These are phyloP conservation scores for Sporothrix mexicana DNA, from an alignment of 2,329 filamentous ascomycete species.

Conservation along the genomic window DNA sequence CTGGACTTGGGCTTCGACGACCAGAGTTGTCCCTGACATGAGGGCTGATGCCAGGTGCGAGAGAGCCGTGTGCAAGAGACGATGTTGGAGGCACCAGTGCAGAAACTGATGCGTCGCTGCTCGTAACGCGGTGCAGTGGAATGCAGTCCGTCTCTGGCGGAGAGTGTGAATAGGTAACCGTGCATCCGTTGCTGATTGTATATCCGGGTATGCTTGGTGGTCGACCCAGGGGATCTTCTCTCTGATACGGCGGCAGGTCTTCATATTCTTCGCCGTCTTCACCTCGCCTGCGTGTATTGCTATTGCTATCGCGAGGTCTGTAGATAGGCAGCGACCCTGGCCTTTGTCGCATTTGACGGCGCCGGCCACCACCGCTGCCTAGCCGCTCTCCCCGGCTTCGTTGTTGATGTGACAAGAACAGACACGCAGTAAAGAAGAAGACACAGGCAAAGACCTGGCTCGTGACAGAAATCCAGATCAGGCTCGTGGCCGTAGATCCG, in stretches of 20 bases:
- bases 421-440: neutral
- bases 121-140: neutral
- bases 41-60: neutral
- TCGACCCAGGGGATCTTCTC: conserved; percentile 31
- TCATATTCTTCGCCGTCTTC: conserved; percentile 25
- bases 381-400: neutral
- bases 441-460: conserved; percentile 30
- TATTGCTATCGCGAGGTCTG: neutral
- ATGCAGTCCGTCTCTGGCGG: neutral
- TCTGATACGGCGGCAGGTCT: conserved; percentile 30
- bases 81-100: too few relatives aligned
- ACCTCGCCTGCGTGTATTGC: neutral
- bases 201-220: conserved; percentile 30
- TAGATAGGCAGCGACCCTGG: conserved; percentile 20
- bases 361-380: neutral
- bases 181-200: conserved; percentile 21
- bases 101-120: neutral
- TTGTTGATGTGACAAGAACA: neutral
- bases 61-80: neutral
- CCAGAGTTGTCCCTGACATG: neutral
- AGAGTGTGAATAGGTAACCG: neutral
- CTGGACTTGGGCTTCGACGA: conserved; percentile 22
- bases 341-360: conserved; percentile 20
- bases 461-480: conserved; percentile 20
- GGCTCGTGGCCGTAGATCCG: neutral